Conservation (phyloP, 257 asterid species). For the Solanum chiquidenum region DNA sequence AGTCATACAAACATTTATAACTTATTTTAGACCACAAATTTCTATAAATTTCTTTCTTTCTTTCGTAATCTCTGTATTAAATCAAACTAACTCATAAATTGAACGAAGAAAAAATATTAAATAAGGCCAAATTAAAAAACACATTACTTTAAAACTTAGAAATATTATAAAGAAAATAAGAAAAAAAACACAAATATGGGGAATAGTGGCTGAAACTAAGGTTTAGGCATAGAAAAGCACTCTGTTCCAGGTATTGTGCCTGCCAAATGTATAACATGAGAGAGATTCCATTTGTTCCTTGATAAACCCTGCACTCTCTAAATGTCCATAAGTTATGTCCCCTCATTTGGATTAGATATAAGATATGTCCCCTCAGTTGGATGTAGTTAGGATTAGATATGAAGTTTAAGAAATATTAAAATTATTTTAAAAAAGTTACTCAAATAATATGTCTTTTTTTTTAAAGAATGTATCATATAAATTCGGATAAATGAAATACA, state of each 20-base stretch:
- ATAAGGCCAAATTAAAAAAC: too few relatives aligned
- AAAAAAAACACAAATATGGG: background rate
- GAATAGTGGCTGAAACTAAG: background rate
- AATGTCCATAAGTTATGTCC: background rate
- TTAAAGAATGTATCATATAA: background rate
- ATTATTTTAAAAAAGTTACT: too few relatives aligned
- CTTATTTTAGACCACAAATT: too few relatives aligned
- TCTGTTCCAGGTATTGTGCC: conserved; percentile 7
- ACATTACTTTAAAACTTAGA: background rate
- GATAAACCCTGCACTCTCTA: background rate
- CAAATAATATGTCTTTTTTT: too few relatives aligned
- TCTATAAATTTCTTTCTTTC: too few relatives aligned
- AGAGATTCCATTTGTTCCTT: conserved; percentile 7
- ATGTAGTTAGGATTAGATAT: background rate
- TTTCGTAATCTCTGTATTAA: too few relatives aligned
- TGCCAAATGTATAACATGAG: background rate
- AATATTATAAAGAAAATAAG: background rate
- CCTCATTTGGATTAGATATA: background rate
- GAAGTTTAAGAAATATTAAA: too few relatives aligned
- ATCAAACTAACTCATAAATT: too few relatives aligned
- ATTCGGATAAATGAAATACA: background rate
- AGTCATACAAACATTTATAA: too few relatives aligned
- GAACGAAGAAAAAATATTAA: too few relatives aligned
- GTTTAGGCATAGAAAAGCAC: background rate
- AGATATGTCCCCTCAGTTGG: background rate